Evolutionary conservation across 495 filamentous ascomycete species (phyloP), one percentile per base, ranked within the genome.

Genomic region (Penicillium simplicissimum): DNA sequence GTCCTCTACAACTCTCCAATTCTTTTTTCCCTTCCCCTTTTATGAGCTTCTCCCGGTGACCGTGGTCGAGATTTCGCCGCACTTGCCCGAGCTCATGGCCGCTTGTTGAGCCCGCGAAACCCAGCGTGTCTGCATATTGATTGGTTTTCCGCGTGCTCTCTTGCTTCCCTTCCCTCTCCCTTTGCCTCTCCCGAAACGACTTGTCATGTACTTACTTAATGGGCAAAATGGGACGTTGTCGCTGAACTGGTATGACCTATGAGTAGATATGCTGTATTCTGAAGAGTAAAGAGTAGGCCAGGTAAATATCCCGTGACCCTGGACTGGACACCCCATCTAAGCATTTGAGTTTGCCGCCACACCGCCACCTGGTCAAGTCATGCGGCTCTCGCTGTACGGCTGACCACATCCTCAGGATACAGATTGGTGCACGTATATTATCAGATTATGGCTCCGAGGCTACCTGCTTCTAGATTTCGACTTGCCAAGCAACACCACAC

Each of bases 191-290:
- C 43, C 47, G 65, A 65, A 58, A 66, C 61, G 64, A 71, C 64
- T 57, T 73, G 40, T 70, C 61, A 65, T 75, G 69, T 71, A 74
- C 59, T 63, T 77, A 72, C 58, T 66, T 74, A 73, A 69, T 72
- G 69, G 73, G 66, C 61, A 71, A 73, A 74, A 72, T 68, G 64
- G 64, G 66, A 72, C 57, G 58, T 66, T 69, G 60, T 72, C 59
- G 59, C 64, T 65, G 49, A 54, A 67, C 48, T 62, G 9, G 21
- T 3, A 31, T 25, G 43, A 13, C 0, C 11, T 25, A 31, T 42
- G 40, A 7, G 40, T 42, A 19, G 40, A 8, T 19, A 15, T 31
- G 28, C 28, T 31, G 28, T 6, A 31, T 31, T 31, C 28, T 0
- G 43, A 15, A 45, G 42, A 45, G 19, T 45, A 45, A 11, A 23